phyloP scores from a whole-genome alignment of 106 monocot genomes.

The Dendrobium catenatum region DNA sequence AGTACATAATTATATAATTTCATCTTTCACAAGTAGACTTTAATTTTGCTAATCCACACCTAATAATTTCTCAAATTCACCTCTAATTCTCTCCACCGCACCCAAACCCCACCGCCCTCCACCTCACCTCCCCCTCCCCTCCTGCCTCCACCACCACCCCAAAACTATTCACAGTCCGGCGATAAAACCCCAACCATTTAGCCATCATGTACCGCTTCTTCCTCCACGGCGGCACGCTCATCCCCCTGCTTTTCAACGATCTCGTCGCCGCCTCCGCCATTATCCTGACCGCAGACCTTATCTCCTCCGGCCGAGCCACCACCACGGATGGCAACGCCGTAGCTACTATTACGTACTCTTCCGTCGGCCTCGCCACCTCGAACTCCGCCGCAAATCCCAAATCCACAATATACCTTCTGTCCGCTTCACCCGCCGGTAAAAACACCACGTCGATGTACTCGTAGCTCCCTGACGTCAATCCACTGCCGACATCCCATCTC shows the following conservation, averaged over 20 bases:
- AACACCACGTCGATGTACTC: conserved; percentile 49
- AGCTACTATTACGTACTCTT: conserved; percentile 27
- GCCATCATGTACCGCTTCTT: conserved; percentile 53
- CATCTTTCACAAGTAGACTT: no score
- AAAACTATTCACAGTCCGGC: conserved; percentile 32
- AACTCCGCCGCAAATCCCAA: conserved; percentile 45
- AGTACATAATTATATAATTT: no score
- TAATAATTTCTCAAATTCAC: no score
- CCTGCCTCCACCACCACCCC: background rate
- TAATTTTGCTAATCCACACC: no score
- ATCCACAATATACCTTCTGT: conserved; percentile 45
- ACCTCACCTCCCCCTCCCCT: background rate
- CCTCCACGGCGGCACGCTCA: conserved; percentile 84
- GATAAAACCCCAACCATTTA: conserved; percentile 79
- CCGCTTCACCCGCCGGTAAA: background rate
- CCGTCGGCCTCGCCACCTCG: conserved; percentile 50
- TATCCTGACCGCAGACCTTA: conserved; percentile 26
- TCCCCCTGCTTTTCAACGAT: conserved; percentile 22
- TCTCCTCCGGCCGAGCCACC: conserved; percentile 28
- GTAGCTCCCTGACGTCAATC: conserved; percentile 33
- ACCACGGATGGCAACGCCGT: conserved; percentile 25
- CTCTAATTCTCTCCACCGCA: background rate
- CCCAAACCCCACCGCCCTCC: conserved; percentile 11
- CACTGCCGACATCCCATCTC: conserved; percentile 27
- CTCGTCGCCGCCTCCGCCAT: conserved; percentile 30